Conservation (phyloP, 148 eudicot species). For the Rheum nobile region DNA sequence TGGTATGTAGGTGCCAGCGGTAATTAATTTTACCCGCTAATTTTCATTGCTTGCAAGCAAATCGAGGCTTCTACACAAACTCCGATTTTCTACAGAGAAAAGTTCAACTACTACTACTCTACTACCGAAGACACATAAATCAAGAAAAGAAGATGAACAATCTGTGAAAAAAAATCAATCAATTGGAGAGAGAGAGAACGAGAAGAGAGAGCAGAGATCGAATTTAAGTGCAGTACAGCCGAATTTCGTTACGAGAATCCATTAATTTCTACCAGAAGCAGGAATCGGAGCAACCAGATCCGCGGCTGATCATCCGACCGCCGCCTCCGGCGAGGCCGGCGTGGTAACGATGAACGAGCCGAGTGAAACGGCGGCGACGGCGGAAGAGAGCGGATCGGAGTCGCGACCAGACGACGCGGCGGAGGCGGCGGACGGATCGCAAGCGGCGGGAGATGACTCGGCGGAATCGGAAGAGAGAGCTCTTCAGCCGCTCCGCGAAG, state of each 20-base stretch:
- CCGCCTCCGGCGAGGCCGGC: background rate
- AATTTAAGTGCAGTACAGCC: background rate
- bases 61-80: conserved; percentile 1
- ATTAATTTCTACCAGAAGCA: conserved; percentile 3
- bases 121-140: background rate
- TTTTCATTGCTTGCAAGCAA: background rate
- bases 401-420: conserved; percentile 46
- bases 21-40: background rate
- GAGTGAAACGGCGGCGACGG: conserved; percentile 17
- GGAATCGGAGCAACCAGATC: conserved; percentile 1
- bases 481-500: conserved; percentile 27
- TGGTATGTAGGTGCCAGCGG: conserved; percentile 3
- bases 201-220: background rate
- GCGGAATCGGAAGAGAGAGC: conserved; percentile 41
- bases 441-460: conserved; percentile 31
- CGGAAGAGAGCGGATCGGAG: conserved; percentile 25
- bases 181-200: background rate
- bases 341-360: conserved; percentile 1
- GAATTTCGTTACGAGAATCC: background rate
- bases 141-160: background rate
- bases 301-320: background rate
- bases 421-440: conserved; percentile 32
- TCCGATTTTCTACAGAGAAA: background rate
- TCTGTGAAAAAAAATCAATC: background rate
- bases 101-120: background rate